Percentiles rank a stretch among this genome's conserved stretches.
phyloP scores from a whole-genome alignment of 306 rosid species.

The Corylus americana region DNA sequence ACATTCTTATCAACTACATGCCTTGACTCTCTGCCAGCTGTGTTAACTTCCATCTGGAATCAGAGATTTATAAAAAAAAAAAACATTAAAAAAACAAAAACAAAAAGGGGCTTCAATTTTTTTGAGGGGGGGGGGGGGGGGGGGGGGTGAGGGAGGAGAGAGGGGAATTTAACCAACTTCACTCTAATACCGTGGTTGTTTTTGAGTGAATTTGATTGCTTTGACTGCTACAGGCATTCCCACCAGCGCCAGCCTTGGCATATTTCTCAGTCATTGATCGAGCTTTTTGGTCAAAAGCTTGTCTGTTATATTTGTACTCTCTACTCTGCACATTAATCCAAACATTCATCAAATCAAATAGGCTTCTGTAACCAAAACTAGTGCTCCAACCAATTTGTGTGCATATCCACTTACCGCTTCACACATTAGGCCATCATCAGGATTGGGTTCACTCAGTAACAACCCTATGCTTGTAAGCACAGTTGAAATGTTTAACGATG shows the following conservation, averaged over 20 bases:
- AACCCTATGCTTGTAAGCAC: constrained; percentile 43
- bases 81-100: background rate
- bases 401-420: constrained; percentile 35
- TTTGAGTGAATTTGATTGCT: background rate
- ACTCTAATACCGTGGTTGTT: constrained; percentile 18
- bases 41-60: constrained; percentile 23
- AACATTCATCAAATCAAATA: background rate
- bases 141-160: background rate
- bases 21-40: background rate
- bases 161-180: background rate
- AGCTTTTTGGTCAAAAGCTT: constrained; percentile 46
- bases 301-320: constrained; percentile 44
- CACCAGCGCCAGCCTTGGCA: constrained; percentile 30
- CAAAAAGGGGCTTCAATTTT: background rate
- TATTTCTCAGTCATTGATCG: constrained; percentile 41
- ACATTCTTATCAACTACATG: constrained; percentile 2
- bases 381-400: background rate
- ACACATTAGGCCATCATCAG: constrained; percentile 51
- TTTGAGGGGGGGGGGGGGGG: background rate
- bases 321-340: constrained; percentile 30
- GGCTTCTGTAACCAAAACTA: background rate
- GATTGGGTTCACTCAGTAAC: constrained; percentile 47
- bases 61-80: background rate
- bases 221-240: constrained; percentile 15
- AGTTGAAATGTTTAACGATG: constrained; percentile 46